Evolutionary conservation across 768 basidiomycete species (phyloP).

Genomic region (Fibroporia radiculosa): DNA sequence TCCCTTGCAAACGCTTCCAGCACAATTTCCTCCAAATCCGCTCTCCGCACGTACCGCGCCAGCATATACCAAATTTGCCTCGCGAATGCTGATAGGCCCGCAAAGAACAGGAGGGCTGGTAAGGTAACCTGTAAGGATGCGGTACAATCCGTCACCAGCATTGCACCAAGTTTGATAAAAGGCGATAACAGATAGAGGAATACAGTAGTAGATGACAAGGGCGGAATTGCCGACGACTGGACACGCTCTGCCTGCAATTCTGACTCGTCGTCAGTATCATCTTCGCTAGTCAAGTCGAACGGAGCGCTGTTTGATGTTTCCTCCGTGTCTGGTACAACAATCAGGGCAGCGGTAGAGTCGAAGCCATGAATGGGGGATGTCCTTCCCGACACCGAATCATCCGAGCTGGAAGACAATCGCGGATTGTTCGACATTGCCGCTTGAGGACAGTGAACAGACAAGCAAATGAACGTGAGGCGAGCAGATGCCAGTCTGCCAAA

Average conservation of each 20-base stretch:
- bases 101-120: conserved; percentile 42
- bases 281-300: conserved; percentile 36
- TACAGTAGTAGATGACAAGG: conserved; percentile 47
- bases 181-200: conserved; percentile 66
- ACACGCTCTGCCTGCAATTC: conserved; percentile 20
- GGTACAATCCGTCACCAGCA: conserved; percentile 45
- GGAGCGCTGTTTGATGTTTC: conserved; percentile 21
- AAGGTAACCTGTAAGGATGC: conserved; percentile 44
- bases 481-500: conserved; percentile 7
- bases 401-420: conserved; percentile 17
- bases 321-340: conserved; percentile 54
- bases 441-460: neutral
- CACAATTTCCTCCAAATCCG: conserved; percentile 59
- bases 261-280: conserved; percentile 32
- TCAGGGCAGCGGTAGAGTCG: conserved; percentile 46
- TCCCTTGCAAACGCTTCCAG: conserved; percentile 52
- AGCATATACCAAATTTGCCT: conserved; percentile 74
- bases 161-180: conserved; percentile 63
- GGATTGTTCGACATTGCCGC: conserved; percentile 9
- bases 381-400: conserved; percentile 18
- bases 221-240: conserved; percentile 35
- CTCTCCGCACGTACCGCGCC: conserved; percentile 59
- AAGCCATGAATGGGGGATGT: conserved; percentile 18
- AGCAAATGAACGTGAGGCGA: conserved; percentile 1
- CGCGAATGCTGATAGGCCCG: conserved; percentile 50